These are phyloP conservation scores for Fennellomyces sp. DNA, from an alignment of 371 early-diverging fungal species.

Conservation along the genomic window DNA sequence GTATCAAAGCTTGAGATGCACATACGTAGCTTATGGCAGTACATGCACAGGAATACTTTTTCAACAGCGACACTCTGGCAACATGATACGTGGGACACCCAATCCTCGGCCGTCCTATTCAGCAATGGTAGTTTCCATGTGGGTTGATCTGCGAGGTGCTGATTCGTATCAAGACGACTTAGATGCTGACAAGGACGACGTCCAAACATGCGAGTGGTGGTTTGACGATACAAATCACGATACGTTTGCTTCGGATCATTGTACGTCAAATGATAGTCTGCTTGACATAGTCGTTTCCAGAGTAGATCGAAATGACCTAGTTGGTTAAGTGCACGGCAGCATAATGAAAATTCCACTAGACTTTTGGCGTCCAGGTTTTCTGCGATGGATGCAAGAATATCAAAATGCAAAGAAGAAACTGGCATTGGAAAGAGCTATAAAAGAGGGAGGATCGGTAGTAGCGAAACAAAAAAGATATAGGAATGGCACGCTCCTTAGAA, in stretches of 20 bases:
- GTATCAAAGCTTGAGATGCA: no score
- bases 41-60: conserved; percentile 28
- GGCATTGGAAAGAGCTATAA: neutral
- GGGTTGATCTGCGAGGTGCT: neutral
- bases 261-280: conserved; percentile 23
- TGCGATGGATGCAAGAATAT: conserved; percentile 13
- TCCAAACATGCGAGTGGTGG: conserved; percentile 1
- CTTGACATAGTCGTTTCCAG: conserved; percentile 26
- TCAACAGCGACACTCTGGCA: conserved; percentile 10
- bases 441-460: neutral
- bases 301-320: conserved; percentile 13
- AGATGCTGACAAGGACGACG: conserved; percentile 28
- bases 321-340: conserved; percentile 4
- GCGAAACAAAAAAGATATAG: neutral
- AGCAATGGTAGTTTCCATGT: neutral
- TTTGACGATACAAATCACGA: conserved; percentile 17
- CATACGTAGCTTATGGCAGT: conserved; percentile 4
- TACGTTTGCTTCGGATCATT: conserved; percentile 32
- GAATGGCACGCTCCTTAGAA: no score
- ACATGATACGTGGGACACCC: neutral
- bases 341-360: conserved; percentile 8
- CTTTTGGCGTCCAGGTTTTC: conserved; percentile 8
- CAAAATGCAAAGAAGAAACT: conserved; percentile 6
- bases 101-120: neutral
- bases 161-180: neutral